Conservation (phyloP, 441 rosid genomes). For the Corymbia calophylla region DNA sequence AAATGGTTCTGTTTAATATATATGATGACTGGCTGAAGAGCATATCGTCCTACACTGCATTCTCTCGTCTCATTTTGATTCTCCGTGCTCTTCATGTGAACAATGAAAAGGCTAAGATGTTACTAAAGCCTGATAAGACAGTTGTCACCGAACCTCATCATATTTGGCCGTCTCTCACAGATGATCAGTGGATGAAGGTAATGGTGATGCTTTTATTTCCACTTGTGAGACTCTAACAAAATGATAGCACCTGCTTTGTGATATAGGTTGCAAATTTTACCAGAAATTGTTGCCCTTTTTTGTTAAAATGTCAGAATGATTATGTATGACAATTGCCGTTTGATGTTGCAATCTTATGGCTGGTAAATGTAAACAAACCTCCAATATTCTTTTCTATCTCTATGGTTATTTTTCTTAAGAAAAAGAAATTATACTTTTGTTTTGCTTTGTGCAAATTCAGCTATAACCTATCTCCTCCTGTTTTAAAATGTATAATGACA, state of each 20-base stretch:
- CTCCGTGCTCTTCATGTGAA: background rate
- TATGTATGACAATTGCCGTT: background rate
- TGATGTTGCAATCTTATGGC: background rate
- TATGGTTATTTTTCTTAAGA: background rate
- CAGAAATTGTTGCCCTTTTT: background rate
- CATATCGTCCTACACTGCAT: background rate
- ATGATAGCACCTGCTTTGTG: background rate
- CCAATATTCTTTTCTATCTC: background rate
- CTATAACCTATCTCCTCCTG: background rate
- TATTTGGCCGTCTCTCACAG: background rate
- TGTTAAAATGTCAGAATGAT: background rate
- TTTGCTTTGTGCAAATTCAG: background rate
- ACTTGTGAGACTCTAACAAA: background rate
- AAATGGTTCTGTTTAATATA: background rate
- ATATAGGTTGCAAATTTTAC: background rate
- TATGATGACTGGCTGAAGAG: background rate
- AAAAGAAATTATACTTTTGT: background rate
- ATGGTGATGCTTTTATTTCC: background rate
- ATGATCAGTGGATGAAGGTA: background rate
- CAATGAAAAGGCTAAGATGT: background rate
- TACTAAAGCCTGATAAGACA: background rate
- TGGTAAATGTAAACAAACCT: background rate
- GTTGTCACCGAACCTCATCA: background rate
- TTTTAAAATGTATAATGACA: background rate
- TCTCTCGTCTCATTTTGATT: background rate